Evolutionary conservation across 306 rosid species (phyloP), one percentile per base, ranked within the genome.

Genomic region (Castanospermum australe): DNA sequence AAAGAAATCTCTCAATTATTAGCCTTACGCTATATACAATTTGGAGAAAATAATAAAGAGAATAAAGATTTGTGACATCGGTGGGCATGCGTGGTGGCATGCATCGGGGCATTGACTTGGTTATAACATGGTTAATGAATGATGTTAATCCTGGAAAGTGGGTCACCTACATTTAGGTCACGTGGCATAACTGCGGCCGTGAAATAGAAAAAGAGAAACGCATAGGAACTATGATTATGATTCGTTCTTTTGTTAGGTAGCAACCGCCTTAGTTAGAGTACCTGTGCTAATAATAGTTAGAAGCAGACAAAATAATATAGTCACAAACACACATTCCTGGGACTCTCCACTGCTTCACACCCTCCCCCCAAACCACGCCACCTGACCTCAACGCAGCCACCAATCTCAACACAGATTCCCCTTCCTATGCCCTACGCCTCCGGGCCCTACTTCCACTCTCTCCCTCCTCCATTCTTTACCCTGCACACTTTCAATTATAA

Each of bases 141-240:
- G n/a, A n/a, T n/a, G n/a, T n/a, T n/a, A n/a, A n/a, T n/a, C n/a
- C n/a, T 10, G 28, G 47, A 41, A 60, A 6, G 12, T 54, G 3
- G 68, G 51, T 52, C n/a, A 73, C 54, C 75, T 12, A 62, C 6
- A 52, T 63, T 73, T 51, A 41, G 1, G 24, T 51, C 73, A 64
- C 55, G 82, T 82, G 79, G 86, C 79, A 52, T 25, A 39, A 51
- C 14, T 24, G 7, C 10, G 51, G 15, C 78, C 81, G 35, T 30
- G 17, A 24, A 75, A 21, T 44, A 50, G 11, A 32, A 15, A 17
- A 61, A 14, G 4, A 5, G 21, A 9, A 33, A 28, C 42, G 10
- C 60, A 28, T 15, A 1, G 18, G n/a, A n/a, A n/a, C n/a, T n/a
- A n/a, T n/a, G n/a, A n/a, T n/a, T n/a, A 69, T 47, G 33, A 21